These are phyloP conservation scores for Pseudisothecium myosuroides DNA, from an alignment of 225 moss, liverwort and hornwort genomes.

Conservation along the genomic window DNA sequence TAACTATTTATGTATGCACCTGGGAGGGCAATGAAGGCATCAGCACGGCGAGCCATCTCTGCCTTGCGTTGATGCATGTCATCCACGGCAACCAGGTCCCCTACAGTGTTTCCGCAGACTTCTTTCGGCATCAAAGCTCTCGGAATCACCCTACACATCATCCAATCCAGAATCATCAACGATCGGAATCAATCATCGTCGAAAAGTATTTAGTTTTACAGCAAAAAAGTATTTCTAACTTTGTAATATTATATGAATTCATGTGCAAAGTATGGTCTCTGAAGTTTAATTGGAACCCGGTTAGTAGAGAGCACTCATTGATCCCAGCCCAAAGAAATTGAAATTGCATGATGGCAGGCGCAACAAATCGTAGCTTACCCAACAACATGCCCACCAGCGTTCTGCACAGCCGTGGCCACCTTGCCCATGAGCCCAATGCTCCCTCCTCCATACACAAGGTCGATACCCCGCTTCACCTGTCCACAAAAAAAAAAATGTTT, in stretches of 20 bases:
- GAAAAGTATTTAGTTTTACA: not conserved
- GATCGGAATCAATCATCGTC: not conserved
- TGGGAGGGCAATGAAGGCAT: not conserved
- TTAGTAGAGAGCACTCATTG: not conserved
- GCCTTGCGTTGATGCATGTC: not conserved
- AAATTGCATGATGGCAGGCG: not conserved
- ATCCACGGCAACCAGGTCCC: not conserved
- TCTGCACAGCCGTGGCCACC: not conserved
- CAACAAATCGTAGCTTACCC: not conserved
- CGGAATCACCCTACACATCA: not conserved
- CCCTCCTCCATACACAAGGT: not conserved
- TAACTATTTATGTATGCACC: not conserved
- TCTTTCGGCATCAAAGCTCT: not conserved
- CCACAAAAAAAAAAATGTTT: no score
- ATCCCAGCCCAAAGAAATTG: not conserved
- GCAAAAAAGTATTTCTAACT: not conserved
- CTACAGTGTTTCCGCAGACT: not conserved
- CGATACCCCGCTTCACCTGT: not conserved
- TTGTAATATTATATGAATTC: not conserved
- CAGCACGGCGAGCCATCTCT: not conserved
- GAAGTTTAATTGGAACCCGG: not conserved
- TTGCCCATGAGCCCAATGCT: not conserved
- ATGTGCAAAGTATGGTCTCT: not conserved
- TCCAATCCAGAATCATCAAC: not conserved
- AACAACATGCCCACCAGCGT: not conserved